Conservation (phyloP, 1,284 basidiomycete genomes). For the Irpex lacteus region DNA sequence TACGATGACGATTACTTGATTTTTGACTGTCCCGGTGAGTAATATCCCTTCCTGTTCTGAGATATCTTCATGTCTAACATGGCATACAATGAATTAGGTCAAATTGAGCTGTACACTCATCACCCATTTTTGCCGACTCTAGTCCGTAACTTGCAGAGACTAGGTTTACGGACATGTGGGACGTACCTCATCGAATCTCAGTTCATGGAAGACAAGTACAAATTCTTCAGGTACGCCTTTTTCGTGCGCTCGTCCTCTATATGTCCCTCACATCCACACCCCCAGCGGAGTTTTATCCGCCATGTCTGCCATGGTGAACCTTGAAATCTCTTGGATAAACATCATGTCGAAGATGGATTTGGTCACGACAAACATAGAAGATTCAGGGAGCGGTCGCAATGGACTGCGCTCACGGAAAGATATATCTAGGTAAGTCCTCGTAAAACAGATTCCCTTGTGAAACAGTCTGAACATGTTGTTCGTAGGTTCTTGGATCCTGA, state of each 20-base stretch:
- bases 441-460: no score
- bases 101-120: conserved; percentile 99
- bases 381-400: conserved; percentile 66
- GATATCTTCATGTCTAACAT: no score
- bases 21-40: conserved; percentile 92
- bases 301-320: conserved; percentile 98
- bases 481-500: conserved; percentile 93
- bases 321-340: conserved; percentile 97
- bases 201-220: conserved; percentile 98
- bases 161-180: conserved; percentile 79
- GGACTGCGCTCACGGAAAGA: conserved; percentile 71
- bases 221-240: conserved; percentile 81
- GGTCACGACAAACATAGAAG: conserved; percentile 65
- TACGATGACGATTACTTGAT: conserved; percentile 98
- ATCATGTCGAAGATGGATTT: conserved; percentile 99
- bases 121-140: conserved; percentile 94
- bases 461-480: neutral
- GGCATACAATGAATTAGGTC: conserved; percentile 48
- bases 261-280: conserved; percentile 2
- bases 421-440: conserved; percentile 62
- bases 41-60: neutral
- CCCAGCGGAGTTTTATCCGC: conserved; percentile 92
- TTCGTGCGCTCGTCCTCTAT: neutral
- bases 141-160: conserved; percentile 65
- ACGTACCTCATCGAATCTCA: conserved; percentile 96